Conservation (phyloP, 805 yeast species). For the Kodamaea nitidulidarum region DNA sequence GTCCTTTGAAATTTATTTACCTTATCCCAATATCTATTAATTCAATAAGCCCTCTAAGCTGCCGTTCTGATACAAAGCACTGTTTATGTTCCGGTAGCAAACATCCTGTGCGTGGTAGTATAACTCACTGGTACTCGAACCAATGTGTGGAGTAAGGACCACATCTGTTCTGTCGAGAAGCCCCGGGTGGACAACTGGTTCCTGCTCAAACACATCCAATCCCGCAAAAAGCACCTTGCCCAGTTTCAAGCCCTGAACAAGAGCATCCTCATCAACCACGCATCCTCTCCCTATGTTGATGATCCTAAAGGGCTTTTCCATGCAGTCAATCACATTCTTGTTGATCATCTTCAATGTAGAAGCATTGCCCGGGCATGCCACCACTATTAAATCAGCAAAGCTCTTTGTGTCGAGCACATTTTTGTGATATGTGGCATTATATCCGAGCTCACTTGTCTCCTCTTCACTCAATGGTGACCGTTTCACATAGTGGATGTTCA, state of each 20-base stretch:
- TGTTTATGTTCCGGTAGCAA: slow-evolving; percentile 15
- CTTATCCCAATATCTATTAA: neutral
- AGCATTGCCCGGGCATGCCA: slow-evolving; percentile 25
- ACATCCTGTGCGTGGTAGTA: slow-evolving; percentile 5
- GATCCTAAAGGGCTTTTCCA: slow-evolving; percentile 19
- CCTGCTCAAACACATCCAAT: slow-evolving; percentile 25
- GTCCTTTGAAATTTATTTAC: no score
- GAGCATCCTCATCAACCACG: slow-evolving; percentile 23
- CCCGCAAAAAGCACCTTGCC: slow-evolving; percentile 26
- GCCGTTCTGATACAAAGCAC: neutral
- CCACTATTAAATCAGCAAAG: slow-evolving; percentile 24
- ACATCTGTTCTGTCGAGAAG: slow-evolving; percentile 22
- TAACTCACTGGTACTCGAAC: slow-evolving; percentile 20
- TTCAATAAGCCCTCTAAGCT: slow-evolving; percentile 12
- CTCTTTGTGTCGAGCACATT: slow-evolving; percentile 14
- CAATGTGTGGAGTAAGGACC: slow-evolving; percentile 24
- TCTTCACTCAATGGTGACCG: slow-evolving; percentile 13
- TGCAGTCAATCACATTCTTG: slow-evolving; percentile 12
- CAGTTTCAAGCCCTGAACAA: slow-evolving; percentile 20
- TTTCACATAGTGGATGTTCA: slow-evolving; percentile 26
- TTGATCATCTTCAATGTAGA: slow-evolving; percentile 19
- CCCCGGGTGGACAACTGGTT: slow-evolving; percentile 19
- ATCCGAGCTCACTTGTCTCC: slow-evolving; percentile 16
- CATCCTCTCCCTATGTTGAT: slow-evolving; percentile 25
- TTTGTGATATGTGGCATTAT: slow-evolving; percentile 18